Percentiles rank a stretch among this genome's conserved stretches.
phyloP scores from a whole-genome alignment of 129 eudicot genomes.

The Daucus carota region DH1_v3.0 NC_030385.2:45990001-45990500 shows the following conservation, averaged over 20 bases:
- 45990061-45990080: not conserved
- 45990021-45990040: not conserved
- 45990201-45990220: not conserved
- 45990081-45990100: not conserved
- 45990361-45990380: slow-evolving; percentile 38
- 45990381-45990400: not conserved
- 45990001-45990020: not conserved
- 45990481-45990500: slow-evolving; percentile 87
- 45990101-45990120: not conserved
- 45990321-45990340: slow-evolving; percentile 99
- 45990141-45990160: not conserved
- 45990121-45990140: not conserved
- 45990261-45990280: slow-evolving; percentile 81
- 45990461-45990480: slow-evolving; percentile 78
- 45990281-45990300: slow-evolving; percentile 79
- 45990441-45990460: slow-evolving; percentile 79
- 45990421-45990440: not conserved
- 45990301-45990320: slow-evolving; percentile 84
- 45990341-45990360: slow-evolving; percentile 82
- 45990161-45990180: not conserved
- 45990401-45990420: not conserved
- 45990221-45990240: slow-evolving; percentile 46
- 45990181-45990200: not conserved
- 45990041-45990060: not conserved
- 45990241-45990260: slow-evolving; percentile 93